A percentile compares a stretch with the other conserved stretches of the same genome.
These are phyloP conservation scores for Calycina marina DNA, from an alignment of 2,329 filamentous ascomycete species.

Conservation along the genomic window DNA sequence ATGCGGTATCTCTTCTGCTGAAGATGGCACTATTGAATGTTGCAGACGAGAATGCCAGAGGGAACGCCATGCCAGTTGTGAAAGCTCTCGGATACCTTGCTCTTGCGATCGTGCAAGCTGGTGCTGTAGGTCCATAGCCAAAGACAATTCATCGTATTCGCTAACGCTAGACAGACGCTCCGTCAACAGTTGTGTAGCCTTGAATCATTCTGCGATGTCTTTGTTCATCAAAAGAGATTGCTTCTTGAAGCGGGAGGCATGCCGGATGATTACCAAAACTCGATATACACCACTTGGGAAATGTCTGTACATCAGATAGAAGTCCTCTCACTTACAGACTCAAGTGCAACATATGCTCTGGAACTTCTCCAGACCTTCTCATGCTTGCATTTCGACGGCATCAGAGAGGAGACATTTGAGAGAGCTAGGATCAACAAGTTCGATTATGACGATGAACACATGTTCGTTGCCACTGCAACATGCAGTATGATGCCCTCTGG, in stretches of 20 bases:
- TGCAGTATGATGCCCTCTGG: too few species aligned
- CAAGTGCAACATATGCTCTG: constrained; percentile 1
- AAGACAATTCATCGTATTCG: too few species aligned
- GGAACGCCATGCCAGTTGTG: too few species aligned
- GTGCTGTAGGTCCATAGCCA: too few species aligned
- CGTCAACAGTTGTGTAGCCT: constrained; percentile 2
- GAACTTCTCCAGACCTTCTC: constrained; percentile 4
- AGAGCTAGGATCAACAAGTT: constrained; percentile 1
- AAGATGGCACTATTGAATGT: constrained; percentile 6
- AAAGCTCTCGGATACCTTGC: constrained; percentile 15
- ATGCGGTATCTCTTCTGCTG: constrained; percentile 18
- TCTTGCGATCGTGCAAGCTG: constrained; percentile 17
- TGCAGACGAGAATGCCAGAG: constrained; percentile 3
- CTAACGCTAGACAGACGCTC: too few species aligned
- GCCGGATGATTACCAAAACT: constrained; percentile 3
- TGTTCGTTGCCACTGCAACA: not conserved
- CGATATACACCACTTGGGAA: constrained; percentile 6
- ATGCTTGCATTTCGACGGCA: constrained; percentile 5
- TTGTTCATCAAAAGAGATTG: not conserved
- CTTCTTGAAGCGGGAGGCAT: constrained; percentile 1
- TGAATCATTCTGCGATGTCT: constrained; percentile 2
- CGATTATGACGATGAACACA: not conserved
- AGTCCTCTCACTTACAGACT: not conserved
- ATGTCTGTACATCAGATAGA: constrained; percentile 4
- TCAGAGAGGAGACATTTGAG: constrained; percentile 2